These are phyloP conservation scores for Auricularia heimuer DNA, from an alignment of 768 basidiomycete genomes.

Conservation along the genomic window DNA sequence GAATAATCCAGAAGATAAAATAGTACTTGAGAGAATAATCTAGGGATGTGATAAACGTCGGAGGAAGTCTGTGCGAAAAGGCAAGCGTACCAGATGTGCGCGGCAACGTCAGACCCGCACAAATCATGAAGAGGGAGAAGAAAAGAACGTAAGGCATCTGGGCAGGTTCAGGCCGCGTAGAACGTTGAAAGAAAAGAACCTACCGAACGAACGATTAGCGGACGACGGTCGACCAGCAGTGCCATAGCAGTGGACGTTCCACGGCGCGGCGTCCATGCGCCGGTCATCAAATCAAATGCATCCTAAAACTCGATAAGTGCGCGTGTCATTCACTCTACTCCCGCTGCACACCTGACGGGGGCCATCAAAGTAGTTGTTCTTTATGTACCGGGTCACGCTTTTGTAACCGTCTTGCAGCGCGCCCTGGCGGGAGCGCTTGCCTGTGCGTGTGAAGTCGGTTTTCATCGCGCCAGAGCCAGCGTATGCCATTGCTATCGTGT, in stretches of 20 bases:
- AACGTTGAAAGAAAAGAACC: slow-evolving; percentile 18
- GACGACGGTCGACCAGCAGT: slow-evolving; percentile 66
- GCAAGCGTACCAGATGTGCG: slow-evolving; percentile 66
- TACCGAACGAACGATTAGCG: slow-evolving; percentile 78
- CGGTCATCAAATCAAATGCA: slow-evolving; percentile 89
- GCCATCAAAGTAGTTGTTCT: slow-evolving; percentile 96
- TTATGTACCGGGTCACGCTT: slow-evolving; percentile 73
- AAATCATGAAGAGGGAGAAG: slow-evolving; percentile 82
- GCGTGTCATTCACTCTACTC: slow-evolving; percentile 1
- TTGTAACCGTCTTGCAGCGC: slow-evolving; percentile 79
- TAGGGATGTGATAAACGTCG: slow-evolving; percentile 21
- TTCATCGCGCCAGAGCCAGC: slow-evolving; percentile 93
- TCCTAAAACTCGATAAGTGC: slow-evolving; percentile 41
- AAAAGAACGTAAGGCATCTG: slow-evolving; percentile 78
- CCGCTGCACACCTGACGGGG: slow-evolving; percentile 57
- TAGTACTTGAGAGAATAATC: slow-evolving; percentile 83
- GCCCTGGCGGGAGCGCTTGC: slow-evolving; percentile 76
- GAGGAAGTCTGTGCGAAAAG: neutral
- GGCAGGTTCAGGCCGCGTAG: neutral
- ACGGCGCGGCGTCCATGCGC: slow-evolving; percentile 77
- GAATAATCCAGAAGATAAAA: slow-evolving; percentile 66
- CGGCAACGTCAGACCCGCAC: slow-evolving; percentile 77
- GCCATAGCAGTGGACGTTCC: slow-evolving; percentile 53
- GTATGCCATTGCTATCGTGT: slow-evolving; percentile 82
- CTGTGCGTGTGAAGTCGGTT: slow-evolving; percentile 92